Percentiles rank a stretch among this genome's conserved stretches.
These are phyloP conservation scores for Fusarium chlamydosporum DNA, from an alignment of 2,329 filamentous ascomycete species.

Conservation along the genomic window DNA sequence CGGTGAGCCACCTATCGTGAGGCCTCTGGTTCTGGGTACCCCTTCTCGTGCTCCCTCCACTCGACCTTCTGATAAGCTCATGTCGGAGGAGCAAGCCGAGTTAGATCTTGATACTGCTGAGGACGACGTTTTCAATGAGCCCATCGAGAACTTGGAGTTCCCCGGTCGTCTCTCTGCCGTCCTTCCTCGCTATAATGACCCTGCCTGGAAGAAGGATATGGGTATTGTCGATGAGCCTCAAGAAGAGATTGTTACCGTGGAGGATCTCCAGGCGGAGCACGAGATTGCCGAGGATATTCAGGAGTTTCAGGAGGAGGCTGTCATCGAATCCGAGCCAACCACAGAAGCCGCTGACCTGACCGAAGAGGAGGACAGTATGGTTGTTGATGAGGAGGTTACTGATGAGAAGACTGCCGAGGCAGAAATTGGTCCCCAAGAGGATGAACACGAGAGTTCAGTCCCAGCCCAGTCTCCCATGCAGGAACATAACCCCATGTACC, in stretches of 20 bases:
- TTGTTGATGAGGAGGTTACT: conserved; percentile 39
- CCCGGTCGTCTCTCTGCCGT: conserved; percentile 63
- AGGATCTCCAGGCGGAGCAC: conserved; percentile 16
- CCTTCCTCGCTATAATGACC: conserved; percentile 61
- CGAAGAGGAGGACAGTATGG: conserved; percentile 46
- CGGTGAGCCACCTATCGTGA: conserved; percentile 55
- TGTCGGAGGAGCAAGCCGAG: conserved; percentile 54
- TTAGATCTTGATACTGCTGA: conserved; percentile 44
- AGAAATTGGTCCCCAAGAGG: conserved; percentile 30
- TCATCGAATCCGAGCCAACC: conserved; percentile 3
- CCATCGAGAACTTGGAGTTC: conserved; percentile 58
- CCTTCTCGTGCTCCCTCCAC: conserved; percentile 46
- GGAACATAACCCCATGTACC: conserved; percentile 49
- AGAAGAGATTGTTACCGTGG: conserved; percentile 16
- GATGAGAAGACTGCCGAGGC: conserved; percentile 38
- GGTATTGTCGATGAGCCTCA: conserved; percentile 52
- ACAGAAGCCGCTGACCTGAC: conserved; percentile 29
- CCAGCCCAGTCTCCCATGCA: conserved; percentile 35
- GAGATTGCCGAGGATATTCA: not conserved
- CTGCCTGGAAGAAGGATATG: conserved; percentile 54
- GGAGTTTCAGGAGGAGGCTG: not conserved
- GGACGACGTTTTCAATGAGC: conserved; percentile 54
- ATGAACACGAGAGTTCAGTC: conserved; percentile 4
- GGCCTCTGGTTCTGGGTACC: conserved; percentile 55
- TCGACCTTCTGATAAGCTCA: conserved; percentile 57